Conservation (phyloP, 345 rosid genomes). For the Kernera saxatilis region DNA sequence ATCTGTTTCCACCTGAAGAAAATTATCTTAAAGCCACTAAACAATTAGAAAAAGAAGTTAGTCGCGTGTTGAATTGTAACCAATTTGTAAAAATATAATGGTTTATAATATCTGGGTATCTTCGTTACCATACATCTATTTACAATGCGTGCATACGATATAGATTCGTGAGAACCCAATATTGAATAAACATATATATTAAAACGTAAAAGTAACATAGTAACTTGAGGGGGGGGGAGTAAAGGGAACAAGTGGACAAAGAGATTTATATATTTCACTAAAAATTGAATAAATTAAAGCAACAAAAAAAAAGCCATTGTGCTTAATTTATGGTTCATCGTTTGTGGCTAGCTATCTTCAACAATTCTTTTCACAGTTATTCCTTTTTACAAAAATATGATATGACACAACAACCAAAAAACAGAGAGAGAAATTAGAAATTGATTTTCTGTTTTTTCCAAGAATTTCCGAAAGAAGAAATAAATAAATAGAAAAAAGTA, state of each 20-base stretch:
- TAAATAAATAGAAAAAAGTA: background rate
- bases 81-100: background rate
- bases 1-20: background rate
- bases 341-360: constrained; percentile 5
- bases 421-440: background rate
- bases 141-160: constrained; percentile 15
- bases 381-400: background rate
- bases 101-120: background rate
- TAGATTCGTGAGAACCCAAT: constrained; percentile 23
- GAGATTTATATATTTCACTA: background rate
- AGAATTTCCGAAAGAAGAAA: constrained; percentile 7
- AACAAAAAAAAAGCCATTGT: background rate
- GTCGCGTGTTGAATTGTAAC: constrained; percentile 1
- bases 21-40: background rate
- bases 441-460: background rate
- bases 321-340: background rate
- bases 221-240: background rate
- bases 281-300: background rate
- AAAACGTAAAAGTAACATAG: background rate
- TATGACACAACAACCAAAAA: constrained; percentile 3
- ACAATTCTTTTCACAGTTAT: background rate
- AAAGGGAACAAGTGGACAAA: constrained; percentile 5
- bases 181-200: constrained; percentile 9
- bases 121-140: constrained; percentile 8
- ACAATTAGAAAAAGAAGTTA: background rate